Conservation (phyloP, 169 alveolate genomes). For the Babesia bigemina region DNA sequence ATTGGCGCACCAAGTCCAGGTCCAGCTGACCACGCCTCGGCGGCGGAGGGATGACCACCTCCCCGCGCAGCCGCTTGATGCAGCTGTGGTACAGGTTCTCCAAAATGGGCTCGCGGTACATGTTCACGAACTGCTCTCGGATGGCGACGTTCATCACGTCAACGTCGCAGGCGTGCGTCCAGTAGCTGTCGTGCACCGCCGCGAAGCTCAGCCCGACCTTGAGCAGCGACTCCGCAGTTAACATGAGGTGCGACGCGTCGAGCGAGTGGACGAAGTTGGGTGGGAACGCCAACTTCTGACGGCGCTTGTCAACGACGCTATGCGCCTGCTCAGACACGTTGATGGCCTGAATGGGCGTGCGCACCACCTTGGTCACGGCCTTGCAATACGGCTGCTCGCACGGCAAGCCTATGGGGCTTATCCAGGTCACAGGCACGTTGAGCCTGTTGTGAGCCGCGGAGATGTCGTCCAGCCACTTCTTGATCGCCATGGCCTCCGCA, state of each 20-base stretch:
- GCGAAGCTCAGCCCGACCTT: slow-evolving; percentile 83
- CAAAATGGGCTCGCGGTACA: slow-evolving; percentile 89
- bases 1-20: slow-evolving; percentile 38
- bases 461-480: slow-evolving; percentile 92
- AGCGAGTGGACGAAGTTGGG: slow-evolving; percentile 95
- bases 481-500: slow-evolving; percentile 91
- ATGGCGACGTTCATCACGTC: slow-evolving; percentile 85
- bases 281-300: slow-evolving; percentile 94
- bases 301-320: slow-evolving; percentile 76
- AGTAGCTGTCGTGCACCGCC: slow-evolving; percentile 96
- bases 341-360: slow-evolving; percentile 85
- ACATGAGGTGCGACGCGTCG: slow-evolving; percentile 96
- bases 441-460: slow-evolving; percentile 87
- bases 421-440: slow-evolving; percentile 93
- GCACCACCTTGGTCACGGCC: slow-evolving; percentile 74
- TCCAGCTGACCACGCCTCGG: slow-evolving; percentile 81
- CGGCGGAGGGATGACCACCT: slow-evolving; percentile 74
- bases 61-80: slow-evolving; percentile 73
- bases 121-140: slow-evolving; percentile 87
- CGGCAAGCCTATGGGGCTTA: slow-evolving; percentile 92
- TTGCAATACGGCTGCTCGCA: slow-evolving; percentile 93
- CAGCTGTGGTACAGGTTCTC: slow-evolving; percentile 84
- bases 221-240: slow-evolving; percentile 89
- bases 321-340: slow-evolving; percentile 74
- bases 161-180: slow-evolving; percentile 94